Conservation (phyloP, 1,284 basidiomycete genomes). For the Rugosomyces carneus region DNA sequence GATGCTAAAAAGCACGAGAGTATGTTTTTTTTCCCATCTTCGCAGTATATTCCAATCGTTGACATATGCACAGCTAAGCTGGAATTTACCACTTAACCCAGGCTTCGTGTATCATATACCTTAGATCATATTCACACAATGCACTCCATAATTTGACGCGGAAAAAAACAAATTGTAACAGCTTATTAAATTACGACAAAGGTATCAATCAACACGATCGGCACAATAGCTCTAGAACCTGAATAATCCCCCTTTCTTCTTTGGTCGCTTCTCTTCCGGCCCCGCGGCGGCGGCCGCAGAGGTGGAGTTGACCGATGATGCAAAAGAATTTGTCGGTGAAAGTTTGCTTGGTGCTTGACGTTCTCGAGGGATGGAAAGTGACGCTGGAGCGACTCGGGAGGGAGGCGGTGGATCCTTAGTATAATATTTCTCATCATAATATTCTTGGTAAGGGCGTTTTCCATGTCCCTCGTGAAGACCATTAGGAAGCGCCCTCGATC, state of each 20-base stretch:
- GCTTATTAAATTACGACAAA: slow-evolving; percentile 17
- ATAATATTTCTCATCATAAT: slow-evolving; percentile 75
- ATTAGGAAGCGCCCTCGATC: slow-evolving; percentile 67
- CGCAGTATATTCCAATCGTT: neutral
- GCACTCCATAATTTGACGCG: neutral
- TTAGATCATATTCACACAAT: neutral
- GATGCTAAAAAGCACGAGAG: slow-evolving; percentile 97
- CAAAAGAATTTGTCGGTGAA: slow-evolving; percentile 40
- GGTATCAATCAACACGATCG: slow-evolving; percentile 7
- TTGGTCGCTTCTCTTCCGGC: slow-evolving; percentile 64
- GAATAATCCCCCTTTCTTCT: slow-evolving; percentile 75
- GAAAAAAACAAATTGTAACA: neutral
- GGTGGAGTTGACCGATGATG: slow-evolving; percentile 41
- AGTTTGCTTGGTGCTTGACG: slow-evolving; percentile 28
- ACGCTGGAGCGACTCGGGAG: slow-evolving; percentile 31
- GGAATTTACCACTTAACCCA: slow-evolving; percentile 36
- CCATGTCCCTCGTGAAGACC: slow-evolving; percentile 55
- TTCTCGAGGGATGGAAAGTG: slow-evolving; percentile 26
- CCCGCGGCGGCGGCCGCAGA: slow-evolving; percentile 23
- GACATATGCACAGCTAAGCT: slow-evolving; percentile 32
- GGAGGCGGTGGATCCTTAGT: slow-evolving; percentile 56
- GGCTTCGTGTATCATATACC: slow-evolving; percentile 11
- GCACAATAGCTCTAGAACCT: slow-evolving; percentile 37
- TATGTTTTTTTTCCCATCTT: slow-evolving; percentile 31
- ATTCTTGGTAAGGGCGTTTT: slow-evolving; percentile 55